A percentile compares a stretch with the other conserved stretches of the same genome.
Evolutionary conservation across 2,329 filamentous ascomycete genomes (phyloP).

Genomic region (Fusarium sp.): DNA sequence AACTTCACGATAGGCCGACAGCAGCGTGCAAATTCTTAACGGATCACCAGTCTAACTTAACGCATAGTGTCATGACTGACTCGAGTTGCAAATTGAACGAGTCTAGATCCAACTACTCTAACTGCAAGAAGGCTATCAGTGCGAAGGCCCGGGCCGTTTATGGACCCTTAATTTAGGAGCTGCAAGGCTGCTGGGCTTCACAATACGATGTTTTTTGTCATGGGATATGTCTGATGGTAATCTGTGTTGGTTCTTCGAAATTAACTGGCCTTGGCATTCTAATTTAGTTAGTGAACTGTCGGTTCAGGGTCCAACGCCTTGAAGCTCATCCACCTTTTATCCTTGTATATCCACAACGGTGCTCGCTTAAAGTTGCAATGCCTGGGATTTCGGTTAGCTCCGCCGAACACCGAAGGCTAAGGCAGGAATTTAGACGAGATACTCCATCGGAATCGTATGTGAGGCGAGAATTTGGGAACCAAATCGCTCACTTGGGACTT

Average conservation of each 20-base stretch:
- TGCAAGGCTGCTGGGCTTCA: neutral
- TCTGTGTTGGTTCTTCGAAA: neutral
- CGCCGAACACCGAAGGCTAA: neutral
- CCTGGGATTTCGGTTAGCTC: neutral
- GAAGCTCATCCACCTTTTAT: neutral
- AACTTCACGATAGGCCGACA: neutral
- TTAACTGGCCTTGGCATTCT: neutral
- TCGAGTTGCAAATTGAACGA: neutral
- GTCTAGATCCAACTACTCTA: neutral
- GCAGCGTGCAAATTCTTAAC: neutral
- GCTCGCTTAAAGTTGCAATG: neutral
- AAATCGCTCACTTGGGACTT: neutral
- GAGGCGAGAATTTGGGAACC: neutral
- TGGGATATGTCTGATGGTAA: slow-evolving; percentile 3
- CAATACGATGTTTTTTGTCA: neutral
- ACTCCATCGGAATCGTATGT: neutral
- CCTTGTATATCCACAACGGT: too few relatives aligned
- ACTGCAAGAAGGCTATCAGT: neutral
- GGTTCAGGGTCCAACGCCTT: neutral
- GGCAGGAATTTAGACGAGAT: neutral
- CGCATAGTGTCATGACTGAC: neutral
- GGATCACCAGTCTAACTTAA: neutral
- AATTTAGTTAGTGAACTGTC: neutral
- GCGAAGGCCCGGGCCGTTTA: neutral
- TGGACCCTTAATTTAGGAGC: neutral